phyloP scores from a whole-genome alignment of 257 asterid species.

The Mitragyna speciosa region DNA sequence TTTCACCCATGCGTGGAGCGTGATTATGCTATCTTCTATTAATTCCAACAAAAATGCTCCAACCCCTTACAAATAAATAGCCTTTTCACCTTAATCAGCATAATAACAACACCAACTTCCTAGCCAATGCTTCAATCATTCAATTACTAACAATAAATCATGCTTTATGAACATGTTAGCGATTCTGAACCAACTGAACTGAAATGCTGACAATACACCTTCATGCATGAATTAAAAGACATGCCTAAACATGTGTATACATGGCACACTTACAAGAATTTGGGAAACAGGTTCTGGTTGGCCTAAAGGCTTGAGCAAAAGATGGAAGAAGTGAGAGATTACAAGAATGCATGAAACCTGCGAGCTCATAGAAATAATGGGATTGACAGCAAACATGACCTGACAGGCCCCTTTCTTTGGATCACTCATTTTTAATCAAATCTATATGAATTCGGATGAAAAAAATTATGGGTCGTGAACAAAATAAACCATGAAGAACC shows the following conservation, averaged over 20 bases:
- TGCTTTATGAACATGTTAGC: background rate
- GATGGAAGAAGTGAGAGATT: slow-evolving; percentile 81
- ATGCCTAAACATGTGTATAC: slow-evolving; percentile 28
- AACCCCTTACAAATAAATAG: background rate
- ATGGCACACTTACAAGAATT: slow-evolving; percentile 94
- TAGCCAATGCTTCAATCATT: background rate
- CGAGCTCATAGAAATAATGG: slow-evolving; percentile 74
- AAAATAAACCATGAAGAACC: background rate
- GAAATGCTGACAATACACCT: background rate
- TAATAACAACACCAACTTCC: background rate
- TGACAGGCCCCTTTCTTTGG: slow-evolving; percentile 17
- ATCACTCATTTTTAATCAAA: slow-evolving; percentile 16
- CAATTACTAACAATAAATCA: background rate
- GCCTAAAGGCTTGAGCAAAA: slow-evolving; percentile 81
- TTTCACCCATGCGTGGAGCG: background rate
- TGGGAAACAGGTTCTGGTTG: slow-evolving; percentile 94
- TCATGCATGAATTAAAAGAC: background rate
- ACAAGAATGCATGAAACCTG: slow-evolving; percentile 88
- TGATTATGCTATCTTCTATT: background rate
- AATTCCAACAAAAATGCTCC: background rate
- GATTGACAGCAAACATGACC: slow-evolving; percentile 62
- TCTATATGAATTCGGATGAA: background rate
- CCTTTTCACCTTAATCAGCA: background rate
- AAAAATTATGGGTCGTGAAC: background rate
- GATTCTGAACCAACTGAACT: background rate